Evolutionary conservation across 129 eudicot genomes (phyloP), one percentile per base, ranked within the genome.

Genomic region (Tanacetum coccineum): DNA sequence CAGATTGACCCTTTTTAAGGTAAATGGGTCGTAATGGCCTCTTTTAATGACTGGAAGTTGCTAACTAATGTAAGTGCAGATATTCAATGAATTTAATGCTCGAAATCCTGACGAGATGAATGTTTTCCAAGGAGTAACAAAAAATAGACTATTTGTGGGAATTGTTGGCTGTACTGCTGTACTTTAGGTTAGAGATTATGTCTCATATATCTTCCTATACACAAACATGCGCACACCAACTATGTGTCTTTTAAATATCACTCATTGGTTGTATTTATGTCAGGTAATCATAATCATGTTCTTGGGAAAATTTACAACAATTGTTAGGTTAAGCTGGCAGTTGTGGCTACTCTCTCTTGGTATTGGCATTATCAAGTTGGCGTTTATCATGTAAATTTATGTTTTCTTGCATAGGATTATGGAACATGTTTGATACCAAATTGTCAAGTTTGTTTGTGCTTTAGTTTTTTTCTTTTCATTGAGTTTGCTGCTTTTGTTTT

Each of bases 31-130:
- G n/a, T n/a, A n/a, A n/a, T n/a, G n/a, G n/a, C n/a, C n/a, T n/a
- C n/a, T n/a, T n/a, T n/a, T n/a, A n/a, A n/a, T n/a, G n/a, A n/a
- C n/a, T n/a, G n/a, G n/a, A n/a, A n/a, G n/a, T n/a, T n/a, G n/a
- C n/a, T n/a, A n/a, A n/a, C n/a, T n/a, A n/a, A n/a, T n/a, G n/a
- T n/a, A n/a, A n/a, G n/a, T n/a, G n/a, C n/a, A n/a, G n/a, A n/a
- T n/a, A n/a, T n/a, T n/a, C n/a, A n/a, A n/a, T n/a, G n/a, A n/a
- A n/a, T n/a, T n/a, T n/a, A n/a, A n/a, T 82, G 97, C 97, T 49
- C 82, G 97, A 36, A 91, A 91, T 84, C 97, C 97, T 13, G 96
- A 91, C 30, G 86, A 91, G 68, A 47, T 87, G 25, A 91, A 91
- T 51, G 84, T 87, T 4, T 85, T 89, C 54, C 70, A 75, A 75